phyloP scores from a whole-genome alignment of 2,329 filamentous ascomycete genomes.

The Penicillium sp. region DNA sequence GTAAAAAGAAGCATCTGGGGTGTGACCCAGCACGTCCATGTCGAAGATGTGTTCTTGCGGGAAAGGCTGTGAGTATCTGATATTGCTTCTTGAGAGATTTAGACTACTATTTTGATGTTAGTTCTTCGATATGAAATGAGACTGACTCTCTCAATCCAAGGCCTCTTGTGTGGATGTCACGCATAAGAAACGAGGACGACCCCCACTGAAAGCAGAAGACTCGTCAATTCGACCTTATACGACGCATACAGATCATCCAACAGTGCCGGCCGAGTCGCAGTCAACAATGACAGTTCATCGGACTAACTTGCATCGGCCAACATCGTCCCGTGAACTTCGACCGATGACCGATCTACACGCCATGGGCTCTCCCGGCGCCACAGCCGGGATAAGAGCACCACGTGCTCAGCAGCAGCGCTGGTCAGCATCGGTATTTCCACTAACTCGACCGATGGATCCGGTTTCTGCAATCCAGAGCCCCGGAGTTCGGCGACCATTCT shows the following conservation, averaged over 20 bases:
- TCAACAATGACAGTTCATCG: constrained; percentile 23
- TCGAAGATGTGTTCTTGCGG: constrained; percentile 46
- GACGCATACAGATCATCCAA: constrained; percentile 28
- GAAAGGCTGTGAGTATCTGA: constrained; percentile 44
- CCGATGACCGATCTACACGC: constrained; percentile 40
- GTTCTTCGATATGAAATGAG: not conserved
- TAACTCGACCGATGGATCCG: constrained; percentile 29
- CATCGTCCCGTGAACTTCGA: constrained; percentile 40
- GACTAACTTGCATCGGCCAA: constrained; percentile 31
- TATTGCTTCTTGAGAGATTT: not conserved
- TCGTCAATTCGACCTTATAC: constrained; percentile 34
- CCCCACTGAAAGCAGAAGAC: constrained; percentile 46
- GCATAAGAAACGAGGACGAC: constrained; percentile 49
- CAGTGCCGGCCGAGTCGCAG: constrained; percentile 28
- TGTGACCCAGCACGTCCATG: constrained; percentile 49
- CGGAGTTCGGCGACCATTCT: constrained; percentile 32
- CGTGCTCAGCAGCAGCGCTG: constrained; percentile 32
- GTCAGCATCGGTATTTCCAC: constrained; percentile 32
- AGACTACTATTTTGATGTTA: not conserved
- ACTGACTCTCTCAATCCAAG: constrained; percentile 22
- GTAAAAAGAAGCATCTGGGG: constrained; percentile 50
- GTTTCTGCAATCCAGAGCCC: constrained; percentile 25
- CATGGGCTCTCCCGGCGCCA: constrained; percentile 9
- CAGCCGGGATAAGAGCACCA: constrained; percentile 20
- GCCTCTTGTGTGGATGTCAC: constrained; percentile 47